Evolutionary conservation across 1,284 basidiomycete species (phyloP), one percentile per base, ranked within the genome.

Genomic region (Austroboletus olivaceoglutinosus): DNA sequence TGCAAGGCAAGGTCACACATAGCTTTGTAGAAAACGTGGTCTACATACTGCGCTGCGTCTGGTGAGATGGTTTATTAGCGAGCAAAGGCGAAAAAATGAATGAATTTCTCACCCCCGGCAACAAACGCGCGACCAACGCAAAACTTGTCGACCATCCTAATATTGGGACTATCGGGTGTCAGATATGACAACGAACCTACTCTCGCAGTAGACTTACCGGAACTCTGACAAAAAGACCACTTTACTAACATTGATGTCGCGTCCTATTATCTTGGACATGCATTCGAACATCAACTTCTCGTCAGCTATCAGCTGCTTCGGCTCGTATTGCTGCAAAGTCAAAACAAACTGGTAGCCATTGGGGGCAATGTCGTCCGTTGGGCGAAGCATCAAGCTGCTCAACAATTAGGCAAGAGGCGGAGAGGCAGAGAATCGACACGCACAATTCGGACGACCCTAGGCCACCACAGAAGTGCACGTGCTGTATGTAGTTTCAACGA

Each of bases 311-410:
- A 73, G 47, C 19, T 65, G 54, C 12, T 70, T 54, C n/a, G 58
- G 51, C 8, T 66, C 62, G 23, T 63, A 29, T 0, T 68, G 58
- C 38, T 60, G 61, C 10, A 64, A 64, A 3, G 58, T 53, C 16
- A 74, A 50, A 10, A 53, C 0, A 40, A 74, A 69, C 39, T 64
- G 70, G 58, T 68, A 75, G 4, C 74, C 59, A 18, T 68, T 64
- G 2, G 47, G 52, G 0, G 44, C 54, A 1, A 67, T 23, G 7
- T 65, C 58, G 21, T 63, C 36, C 19, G 19, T 37, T 37, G 36
- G 36, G 19, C n/a, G 19, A 37, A 37, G 36, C 11, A 37, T 18
- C 10, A 37, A 9, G 19, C 36, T 37, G 12, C 19, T 19, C 19
- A 18, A 37, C 15, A 12, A n/a, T 37, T 21, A 18, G 19, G 4